Base-by-base conservation (phyloP, 2,329 filamentous ascomycete genomes). In the Aureobasidium sp. region DNA sequence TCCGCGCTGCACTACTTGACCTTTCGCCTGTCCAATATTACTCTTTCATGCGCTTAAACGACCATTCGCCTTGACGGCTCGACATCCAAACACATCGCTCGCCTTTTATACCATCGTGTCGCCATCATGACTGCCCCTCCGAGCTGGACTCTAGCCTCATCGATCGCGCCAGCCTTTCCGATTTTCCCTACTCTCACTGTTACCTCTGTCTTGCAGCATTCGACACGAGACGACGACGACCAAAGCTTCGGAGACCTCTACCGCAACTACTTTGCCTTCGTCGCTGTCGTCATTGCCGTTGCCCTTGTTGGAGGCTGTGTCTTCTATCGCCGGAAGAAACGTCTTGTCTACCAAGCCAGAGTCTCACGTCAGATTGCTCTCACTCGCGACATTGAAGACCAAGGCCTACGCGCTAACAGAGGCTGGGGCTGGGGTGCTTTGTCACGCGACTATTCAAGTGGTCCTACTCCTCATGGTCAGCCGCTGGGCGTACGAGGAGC, bases 221-320 rank as follows among this genome's bases (percentile, higher is more conserved):
- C 13, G 53, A 41, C 37, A 37, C 34, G 34, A 37, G 34, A 37
- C 34, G 13, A 37, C 6, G 34, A 13, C 12, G 34, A 6, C 4
- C 34, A 34, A 26, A 47, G 47, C 52, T 50, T 59, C 39, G 50
- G 47, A 37, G 34, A 37, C 34, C 69, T 80, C 4, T 74, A 77
- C 59, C 75, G 77, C 64, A 78, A 81, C 66, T 82, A 82, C 66
- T 82, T 85, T 71, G 77, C 82, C 66, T 85, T 84, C 74, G 77
- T 86, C 52, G 77, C 82, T 29, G 75, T 85, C 27, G 75, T 80
- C 13, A 68, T 83, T 53, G 72, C 77, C 62, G 70, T 82, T 63
- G 75, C 79, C 50, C 70, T 78, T 5, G 62, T 81, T 4, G 70
- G 74, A 15, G 66, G 76, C 17, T 76, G 79, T 65, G 70, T 81